Conservation (phyloP, 495 filamentous ascomycete species). For the Penicillium subrubescens region DNA sequence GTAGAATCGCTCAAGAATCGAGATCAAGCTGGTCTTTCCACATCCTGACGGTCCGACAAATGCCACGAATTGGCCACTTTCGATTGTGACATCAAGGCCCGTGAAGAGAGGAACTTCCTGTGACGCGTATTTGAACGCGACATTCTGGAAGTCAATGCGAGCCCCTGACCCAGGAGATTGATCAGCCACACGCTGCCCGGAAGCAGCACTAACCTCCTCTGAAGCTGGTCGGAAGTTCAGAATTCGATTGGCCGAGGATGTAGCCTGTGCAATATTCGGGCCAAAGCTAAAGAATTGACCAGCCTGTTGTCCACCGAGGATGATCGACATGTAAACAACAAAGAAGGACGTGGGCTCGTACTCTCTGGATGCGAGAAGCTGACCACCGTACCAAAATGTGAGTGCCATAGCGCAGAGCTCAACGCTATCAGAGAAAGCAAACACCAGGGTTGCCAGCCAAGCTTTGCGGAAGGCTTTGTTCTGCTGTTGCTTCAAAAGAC, state of each 20-base stretch:
- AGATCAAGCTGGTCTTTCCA: not conserved
- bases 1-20: not conserved
- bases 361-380: slow-evolving; percentile 53
- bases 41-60: not conserved
- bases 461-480: slow-evolving; percentile 44
- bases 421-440: slow-evolving; percentile 42
- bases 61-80: not conserved
- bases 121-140: not conserved
- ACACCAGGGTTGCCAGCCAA: slow-evolving; percentile 42
- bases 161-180: not conserved
- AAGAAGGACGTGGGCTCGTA: slow-evolving; percentile 57
- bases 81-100: not conserved
- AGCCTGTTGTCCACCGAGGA: slow-evolving; percentile 58
- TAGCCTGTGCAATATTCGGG: slow-evolving; percentile 30
- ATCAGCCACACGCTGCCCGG: not conserved
- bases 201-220: not conserved
- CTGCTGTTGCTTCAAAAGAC: not conserved
- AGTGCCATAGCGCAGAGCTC: slow-evolving; percentile 57
- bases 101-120: not conserved
- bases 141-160: not conserved
- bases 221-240: not conserved
- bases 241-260: not conserved
- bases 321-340: slow-evolving; percentile 59
- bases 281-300: slow-evolving; percentile 55
- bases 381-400: slow-evolving; percentile 62